Evolutionary conservation across 1,284 basidiomycete species (phyloP).

Genomic region (Pseudozyma thailandica): DNA sequence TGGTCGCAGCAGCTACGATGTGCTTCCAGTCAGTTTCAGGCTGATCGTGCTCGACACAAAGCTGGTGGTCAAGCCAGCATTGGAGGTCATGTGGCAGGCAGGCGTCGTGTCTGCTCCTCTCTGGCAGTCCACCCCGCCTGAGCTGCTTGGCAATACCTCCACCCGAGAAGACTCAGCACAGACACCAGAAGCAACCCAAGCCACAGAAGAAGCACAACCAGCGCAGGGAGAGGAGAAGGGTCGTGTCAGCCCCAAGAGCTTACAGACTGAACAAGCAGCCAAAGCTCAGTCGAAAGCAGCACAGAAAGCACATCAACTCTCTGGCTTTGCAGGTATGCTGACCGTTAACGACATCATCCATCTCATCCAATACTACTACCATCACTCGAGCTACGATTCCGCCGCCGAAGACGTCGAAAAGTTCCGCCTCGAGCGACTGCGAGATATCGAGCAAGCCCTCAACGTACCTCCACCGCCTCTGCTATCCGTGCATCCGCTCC

Average conservation of each 20-base stretch:
- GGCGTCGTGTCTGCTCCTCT: conserved; percentile 94
- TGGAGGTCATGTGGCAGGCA: conserved; percentile 68
- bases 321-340: conserved; percentile 66
- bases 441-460: conserved; percentile 89
- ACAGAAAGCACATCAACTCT: conserved; percentile 30
- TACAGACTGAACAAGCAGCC: not conserved
- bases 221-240: conserved; percentile 1
- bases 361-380: conserved; percentile 66
- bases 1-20: conserved; percentile 88
- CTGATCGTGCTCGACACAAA: conserved; percentile 88
- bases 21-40: conserved; percentile 93
- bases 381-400: conserved; percentile 76
- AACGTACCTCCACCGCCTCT: conserved; percentile 92
- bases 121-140: conserved; percentile 72
- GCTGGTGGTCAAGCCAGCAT: conserved; percentile 64
- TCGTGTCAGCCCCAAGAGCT: conserved; percentile 23
- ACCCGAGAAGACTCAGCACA: conserved; percentile 3
- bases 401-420: conserved; percentile 91
- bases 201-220: not conserved
- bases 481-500: conserved; percentile 83
- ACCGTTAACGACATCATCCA: conserved; percentile 68
- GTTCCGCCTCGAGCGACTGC: conserved; percentile 79
- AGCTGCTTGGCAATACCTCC: conserved; percentile 21
- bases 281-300: not conserved
- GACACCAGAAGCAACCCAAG: not conserved